These are phyloP conservation scores for Thalassiosira hispida DNA, from an alignment of 352 stramenopile genomes.

Conservation along the genomic window DNA sequence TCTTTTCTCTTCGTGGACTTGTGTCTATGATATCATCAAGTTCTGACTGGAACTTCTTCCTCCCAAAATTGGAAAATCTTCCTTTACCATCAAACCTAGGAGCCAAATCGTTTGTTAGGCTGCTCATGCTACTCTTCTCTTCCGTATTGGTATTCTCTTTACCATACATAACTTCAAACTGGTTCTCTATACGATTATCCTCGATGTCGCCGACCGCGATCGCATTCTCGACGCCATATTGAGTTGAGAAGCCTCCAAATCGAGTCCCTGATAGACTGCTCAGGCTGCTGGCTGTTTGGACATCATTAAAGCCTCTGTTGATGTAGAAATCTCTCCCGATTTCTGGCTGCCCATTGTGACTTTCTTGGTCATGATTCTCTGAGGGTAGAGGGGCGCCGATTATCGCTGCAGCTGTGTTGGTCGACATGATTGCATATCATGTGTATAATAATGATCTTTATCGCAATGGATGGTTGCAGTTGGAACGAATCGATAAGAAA, in stretches of 20 bases:
- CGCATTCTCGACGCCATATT: not conserved
- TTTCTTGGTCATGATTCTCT: not conserved
- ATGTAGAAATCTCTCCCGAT: conserved; percentile 27
- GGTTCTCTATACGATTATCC: no score
- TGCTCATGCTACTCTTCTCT: not conserved
- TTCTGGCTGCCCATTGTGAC: conserved; percentile 1
- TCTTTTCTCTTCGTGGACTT: not conserved
- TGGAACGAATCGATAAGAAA: no score
- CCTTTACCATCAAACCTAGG: not conserved
- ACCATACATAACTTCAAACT: not conserved
- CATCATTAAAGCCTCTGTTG: conserved; percentile 18
- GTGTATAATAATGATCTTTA: no score
- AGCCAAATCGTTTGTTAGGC: not conserved
- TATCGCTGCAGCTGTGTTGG: not conserved
- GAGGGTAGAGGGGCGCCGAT: not conserved
- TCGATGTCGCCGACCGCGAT: not conserved
- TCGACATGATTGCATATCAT: no score
- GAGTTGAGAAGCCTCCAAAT: conserved; percentile 1
- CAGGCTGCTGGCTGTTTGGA: conserved; percentile 13
- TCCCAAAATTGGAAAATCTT: conserved; percentile 8
- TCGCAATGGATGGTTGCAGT: no score
- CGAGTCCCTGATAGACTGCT: conserved; percentile 15
- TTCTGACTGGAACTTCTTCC: not conserved
- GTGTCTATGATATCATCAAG: conserved; percentile 2
- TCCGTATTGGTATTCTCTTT: conserved; percentile 2